These are phyloP conservation scores for Diaporthe sp. DNA, from an alignment of 2,329 filamentous ascomycete genomes.

Conservation along the genomic window DNA sequence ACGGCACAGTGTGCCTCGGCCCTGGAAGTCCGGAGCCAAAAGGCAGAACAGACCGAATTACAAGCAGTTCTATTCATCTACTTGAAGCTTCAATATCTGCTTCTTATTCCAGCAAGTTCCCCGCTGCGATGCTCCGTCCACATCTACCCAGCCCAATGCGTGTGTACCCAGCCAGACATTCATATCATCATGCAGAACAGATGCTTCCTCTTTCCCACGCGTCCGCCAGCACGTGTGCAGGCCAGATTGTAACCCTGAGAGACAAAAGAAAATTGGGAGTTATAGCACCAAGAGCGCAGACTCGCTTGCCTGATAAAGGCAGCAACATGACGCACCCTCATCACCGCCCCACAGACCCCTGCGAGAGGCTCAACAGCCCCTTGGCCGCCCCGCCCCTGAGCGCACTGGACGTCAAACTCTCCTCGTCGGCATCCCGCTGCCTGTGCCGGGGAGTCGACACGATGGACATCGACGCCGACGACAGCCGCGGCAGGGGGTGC, in stretches of 20 bases:
- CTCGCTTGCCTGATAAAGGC: neutral
- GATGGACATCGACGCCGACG: conserved; percentile 17
- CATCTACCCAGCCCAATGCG: conserved; percentile 14
- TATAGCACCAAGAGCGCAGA: neutral
- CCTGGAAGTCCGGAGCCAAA: too few relatives aligned
- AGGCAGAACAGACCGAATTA: neutral
- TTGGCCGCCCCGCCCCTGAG: conserved; percentile 65
- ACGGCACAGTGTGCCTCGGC: neutral
- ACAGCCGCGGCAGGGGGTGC: conserved; percentile 41
- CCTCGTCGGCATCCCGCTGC: conserved; percentile 49
- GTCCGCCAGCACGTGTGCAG: conserved; percentile 4
- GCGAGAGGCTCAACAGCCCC: conserved; percentile 63
- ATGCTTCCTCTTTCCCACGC: neutral
- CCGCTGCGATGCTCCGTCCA: neutral
- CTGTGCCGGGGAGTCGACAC: conserved; percentile 37
- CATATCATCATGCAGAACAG: conserved; percentile 19
- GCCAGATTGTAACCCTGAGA: neutral
- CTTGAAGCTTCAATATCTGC: neutral
- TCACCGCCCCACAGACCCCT: conserved; percentile 28
- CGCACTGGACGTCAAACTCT: conserved; percentile 59
- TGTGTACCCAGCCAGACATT: conserved; percentile 19
- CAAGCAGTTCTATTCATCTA: conserved; percentile 25
- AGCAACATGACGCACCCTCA: neutral
- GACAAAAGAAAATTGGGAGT: neutral
- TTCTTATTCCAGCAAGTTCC: neutral